Conservation (phyloP, 805 yeast genomes). For the Kuraishia piskuri region DNA sequence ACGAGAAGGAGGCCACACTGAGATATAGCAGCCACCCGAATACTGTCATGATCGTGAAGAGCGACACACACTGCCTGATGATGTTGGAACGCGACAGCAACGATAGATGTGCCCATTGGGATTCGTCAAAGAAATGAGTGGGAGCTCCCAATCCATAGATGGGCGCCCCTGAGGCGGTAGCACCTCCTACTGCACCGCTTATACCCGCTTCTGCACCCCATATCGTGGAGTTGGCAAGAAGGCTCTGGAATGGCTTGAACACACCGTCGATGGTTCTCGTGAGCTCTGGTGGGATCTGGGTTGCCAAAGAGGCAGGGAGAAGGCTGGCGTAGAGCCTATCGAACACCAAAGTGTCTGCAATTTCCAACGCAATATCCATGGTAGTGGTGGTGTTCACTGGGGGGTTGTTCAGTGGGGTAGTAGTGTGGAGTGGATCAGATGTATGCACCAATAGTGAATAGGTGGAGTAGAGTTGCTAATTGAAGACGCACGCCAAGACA, state of each 20-base stretch:
- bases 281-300: slow-evolving; percentile 14
- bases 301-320: slow-evolving; percentile 49
- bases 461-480: no score
- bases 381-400: slow-evolving; percentile 1
- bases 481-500: no score
- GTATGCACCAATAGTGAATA: no score
- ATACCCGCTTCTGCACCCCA: neutral
- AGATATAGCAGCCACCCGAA: slow-evolving; percentile 87
- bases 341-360: slow-evolving; percentile 60
- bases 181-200: neutral
- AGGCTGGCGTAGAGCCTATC: slow-evolving; percentile 67
- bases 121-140: slow-evolving; percentile 50
- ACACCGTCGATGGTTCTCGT: neutral
- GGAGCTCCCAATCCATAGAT: slow-evolving; percentile 32
- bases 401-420: neutral
- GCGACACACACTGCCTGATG: slow-evolving; percentile 60
- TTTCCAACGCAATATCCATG: slow-evolving; percentile 91
- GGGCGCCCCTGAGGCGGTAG: neutral
- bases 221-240: neutral
- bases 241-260: neutral
- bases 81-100: slow-evolving; percentile 63
- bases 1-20: slow-evolving; percentile 67
- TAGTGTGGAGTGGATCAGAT: neutral
- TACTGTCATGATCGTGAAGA: slow-evolving; percentile 60
- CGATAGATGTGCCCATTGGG: slow-evolving; percentile 55